phyloP scores from a whole-genome alignment of 805 yeast species.

The Wickerhamiella australiensis region DNA sequence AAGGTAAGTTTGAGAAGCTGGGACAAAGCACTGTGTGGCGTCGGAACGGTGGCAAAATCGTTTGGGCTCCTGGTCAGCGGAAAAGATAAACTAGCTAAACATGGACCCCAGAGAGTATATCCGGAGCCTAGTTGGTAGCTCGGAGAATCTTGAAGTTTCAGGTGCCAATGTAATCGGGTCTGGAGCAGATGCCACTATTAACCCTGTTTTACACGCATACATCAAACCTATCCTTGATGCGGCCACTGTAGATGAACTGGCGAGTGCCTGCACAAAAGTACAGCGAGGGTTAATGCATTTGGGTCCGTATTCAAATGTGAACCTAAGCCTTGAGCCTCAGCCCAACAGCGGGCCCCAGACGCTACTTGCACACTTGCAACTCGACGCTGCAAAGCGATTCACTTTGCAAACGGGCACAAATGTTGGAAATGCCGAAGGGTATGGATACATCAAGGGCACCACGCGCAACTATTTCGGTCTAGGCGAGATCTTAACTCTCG shows the following conservation, averaged over 20 bases:
- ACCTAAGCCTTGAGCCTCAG: not conserved
- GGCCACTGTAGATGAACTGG: slow-evolving; percentile 20
- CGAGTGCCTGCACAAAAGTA: slow-evolving; percentile 22
- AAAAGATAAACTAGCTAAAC: not conserved
- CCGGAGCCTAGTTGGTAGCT: not conserved
- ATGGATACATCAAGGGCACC: slow-evolving; percentile 75
- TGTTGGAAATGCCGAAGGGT: slow-evolving; percentile 94
- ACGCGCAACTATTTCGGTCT: slow-evolving; percentile 51
- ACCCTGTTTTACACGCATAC: slow-evolving; percentile 25
- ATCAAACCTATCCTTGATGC: slow-evolving; percentile 27
- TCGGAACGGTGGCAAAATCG: too few species aligned
- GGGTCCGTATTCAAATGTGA: slow-evolving; percentile 4
- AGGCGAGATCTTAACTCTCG: slow-evolving; percentile 48
- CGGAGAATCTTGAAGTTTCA: not conserved
- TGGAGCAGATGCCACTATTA: slow-evolving; percentile 24
- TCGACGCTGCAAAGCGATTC: slow-evolving; percentile 43
- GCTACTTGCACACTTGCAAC: slow-evolving; percentile 15
- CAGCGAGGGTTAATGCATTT: slow-evolving; percentile 15
- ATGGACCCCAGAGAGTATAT: not conserved
- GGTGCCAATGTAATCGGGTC: slow-evolving; percentile 28
- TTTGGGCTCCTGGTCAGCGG: too few species aligned
- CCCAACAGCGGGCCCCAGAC: not conserved
- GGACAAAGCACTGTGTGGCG: too few species aligned
- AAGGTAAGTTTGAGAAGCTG: too few species aligned
- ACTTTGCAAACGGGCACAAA: slow-evolving; percentile 88